Conservation (phyloP, 2,329 filamentous ascomycete genomes). For the Fusarium sp. region DNA sequence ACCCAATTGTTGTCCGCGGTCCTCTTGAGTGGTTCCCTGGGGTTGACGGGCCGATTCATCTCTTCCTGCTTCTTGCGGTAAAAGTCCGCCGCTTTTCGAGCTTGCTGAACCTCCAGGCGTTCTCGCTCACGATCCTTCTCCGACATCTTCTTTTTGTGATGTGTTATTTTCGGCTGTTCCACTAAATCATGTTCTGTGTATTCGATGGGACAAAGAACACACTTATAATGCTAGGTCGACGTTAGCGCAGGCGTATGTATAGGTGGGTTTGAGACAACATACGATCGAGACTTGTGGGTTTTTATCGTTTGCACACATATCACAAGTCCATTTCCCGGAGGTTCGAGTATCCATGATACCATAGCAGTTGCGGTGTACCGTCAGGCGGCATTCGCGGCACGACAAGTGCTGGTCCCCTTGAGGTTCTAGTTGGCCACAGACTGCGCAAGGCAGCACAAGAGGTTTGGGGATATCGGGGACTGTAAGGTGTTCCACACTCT, state of each 20-base stretch:
- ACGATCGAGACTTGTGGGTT: constrained; percentile 92
- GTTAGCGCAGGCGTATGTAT: constrained; percentile 43
- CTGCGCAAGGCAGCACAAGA: constrained; percentile 81
- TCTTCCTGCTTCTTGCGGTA: constrained; percentile 87
- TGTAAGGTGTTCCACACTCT: constrained; percentile 63
- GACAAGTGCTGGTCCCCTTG: constrained; percentile 76
- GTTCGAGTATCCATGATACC: constrained; percentile 78
- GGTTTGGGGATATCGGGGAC: constrained; percentile 82
- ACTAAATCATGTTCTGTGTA: constrained; percentile 84
- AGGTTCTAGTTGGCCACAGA: constrained; percentile 81
- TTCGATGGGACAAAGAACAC: constrained; percentile 87
- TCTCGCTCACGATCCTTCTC: constrained; percentile 93
- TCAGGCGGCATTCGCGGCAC: constrained; percentile 88
- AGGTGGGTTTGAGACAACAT: constrained; percentile 49
- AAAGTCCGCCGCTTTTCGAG: constrained; percentile 79
- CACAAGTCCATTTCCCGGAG: constrained; percentile 88
- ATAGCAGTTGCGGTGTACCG: constrained; percentile 92
- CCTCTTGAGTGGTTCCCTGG: constrained; percentile 89
- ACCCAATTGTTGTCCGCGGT: constrained; percentile 99
- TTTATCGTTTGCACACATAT: constrained; percentile 95
- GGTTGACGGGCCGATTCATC: constrained; percentile 81
- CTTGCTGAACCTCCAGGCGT: constrained; percentile 83
- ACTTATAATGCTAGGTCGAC: constrained; percentile 78
- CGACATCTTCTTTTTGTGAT: constrained; percentile 83
- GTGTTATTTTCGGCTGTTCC: constrained; percentile 66